A percentile compares a stretch with the other conserved stretches of the same genome.
Conservation (phyloP, 148 eudicot genomes). For the Cornus kousa region DNA sequence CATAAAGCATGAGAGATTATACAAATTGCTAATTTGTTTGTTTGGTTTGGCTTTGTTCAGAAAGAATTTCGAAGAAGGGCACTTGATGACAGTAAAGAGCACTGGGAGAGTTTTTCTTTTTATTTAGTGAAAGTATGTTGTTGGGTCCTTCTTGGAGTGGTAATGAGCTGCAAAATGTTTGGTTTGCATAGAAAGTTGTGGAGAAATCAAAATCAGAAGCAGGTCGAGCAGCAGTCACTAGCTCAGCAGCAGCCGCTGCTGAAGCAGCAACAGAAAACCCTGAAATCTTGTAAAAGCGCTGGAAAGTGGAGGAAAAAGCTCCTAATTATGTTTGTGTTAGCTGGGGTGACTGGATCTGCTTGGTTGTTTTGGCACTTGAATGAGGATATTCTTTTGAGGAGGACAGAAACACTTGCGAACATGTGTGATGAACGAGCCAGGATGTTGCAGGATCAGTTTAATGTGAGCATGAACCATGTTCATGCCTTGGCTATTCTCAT, state of each 20-base stretch:
- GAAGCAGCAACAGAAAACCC: slow-evolving; percentile 32
- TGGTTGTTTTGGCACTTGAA: slow-evolving; percentile 39
- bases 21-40: background rate
- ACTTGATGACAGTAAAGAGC: slow-evolving; percentile 14
- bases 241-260: too few relatives aligned
- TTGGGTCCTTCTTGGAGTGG: slow-evolving; percentile 45
- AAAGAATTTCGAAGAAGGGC: slow-evolving; percentile 8
- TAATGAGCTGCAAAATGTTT: slow-evolving; percentile 28
- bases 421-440: slow-evolving; percentile 97
- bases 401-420: slow-evolving; percentile 60
- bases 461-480: slow-evolving; percentile 95
- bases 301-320: slow-evolving; percentile 54
- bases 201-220: slow-evolving; percentile 26
- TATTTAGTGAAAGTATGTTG: slow-evolving; percentile 33
- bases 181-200: slow-evolving; percentile 19
- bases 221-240: slow-evolving; percentile 2
- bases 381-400: slow-evolving; percentile 37
- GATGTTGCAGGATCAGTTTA: slow-evolving; percentile 94
- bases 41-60: slow-evolving; percentile 13
- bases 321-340: slow-evolving; percentile 26
- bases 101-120: slow-evolving; percentile 8
- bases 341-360: slow-evolving; percentile 36
- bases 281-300: slow-evolving; percentile 34
- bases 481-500: slow-evolving; percentile 88
- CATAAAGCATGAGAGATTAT: background rate